phyloP scores from a whole-genome alignment of 768 basidiomycete species.

The Boletus rex-veris region DNA sequence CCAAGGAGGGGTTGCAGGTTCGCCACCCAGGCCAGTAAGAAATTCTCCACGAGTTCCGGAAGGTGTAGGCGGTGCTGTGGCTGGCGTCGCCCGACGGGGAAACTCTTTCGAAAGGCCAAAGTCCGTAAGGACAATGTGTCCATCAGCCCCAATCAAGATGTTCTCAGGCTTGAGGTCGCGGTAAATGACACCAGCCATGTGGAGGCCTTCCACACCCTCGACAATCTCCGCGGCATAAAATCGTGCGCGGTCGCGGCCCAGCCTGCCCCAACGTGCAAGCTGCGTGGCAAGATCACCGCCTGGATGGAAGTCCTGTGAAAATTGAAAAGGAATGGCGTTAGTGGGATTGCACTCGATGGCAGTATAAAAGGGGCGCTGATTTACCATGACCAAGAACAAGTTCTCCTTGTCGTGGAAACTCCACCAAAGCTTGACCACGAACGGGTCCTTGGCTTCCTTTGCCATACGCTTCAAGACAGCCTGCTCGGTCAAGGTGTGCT shows the following conservation, averaged over 20 bases:
- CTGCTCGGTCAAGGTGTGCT: slow-evolving; percentile 96
- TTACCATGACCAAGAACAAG: slow-evolving; percentile 91
- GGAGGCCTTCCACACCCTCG: slow-evolving; percentile 92
- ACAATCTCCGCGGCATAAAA: slow-evolving; percentile 98
- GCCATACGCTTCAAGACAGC: slow-evolving; percentile 94
- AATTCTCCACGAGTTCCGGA: slow-evolving; percentile 51
- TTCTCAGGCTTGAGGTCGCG: slow-evolving; percentile 97
- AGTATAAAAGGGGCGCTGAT: slow-evolving; percentile 19
- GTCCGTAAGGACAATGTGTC: slow-evolving; percentile 96
- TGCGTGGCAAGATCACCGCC: slow-evolving; percentile 98
- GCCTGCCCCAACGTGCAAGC: slow-evolving; percentile 89
- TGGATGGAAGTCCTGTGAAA: slow-evolving; percentile 80
- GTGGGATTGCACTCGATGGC: neutral
- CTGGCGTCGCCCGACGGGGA: slow-evolving; percentile 47
- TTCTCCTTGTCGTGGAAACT: slow-evolving; percentile 98
- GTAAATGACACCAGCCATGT: slow-evolving; percentile 93
- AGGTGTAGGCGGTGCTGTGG: slow-evolving; percentile 57
- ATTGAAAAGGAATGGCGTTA: slow-evolving; percentile 16
- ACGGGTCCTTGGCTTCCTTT: slow-evolving; percentile 82
- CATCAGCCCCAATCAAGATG: slow-evolving; percentile 89
- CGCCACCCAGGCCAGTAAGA: slow-evolving; percentile 40
- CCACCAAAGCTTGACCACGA: slow-evolving; percentile 95
- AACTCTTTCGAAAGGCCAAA: slow-evolving; percentile 96
- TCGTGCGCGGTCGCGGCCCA: slow-evolving; percentile 90
- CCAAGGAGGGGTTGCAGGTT: slow-evolving; percentile 67